Evolutionary conservation across 108 stramenopile genomes (phyloP), one percentile per base, ranked within the genome.

Genomic region (Epithemia pelagica): DNA sequence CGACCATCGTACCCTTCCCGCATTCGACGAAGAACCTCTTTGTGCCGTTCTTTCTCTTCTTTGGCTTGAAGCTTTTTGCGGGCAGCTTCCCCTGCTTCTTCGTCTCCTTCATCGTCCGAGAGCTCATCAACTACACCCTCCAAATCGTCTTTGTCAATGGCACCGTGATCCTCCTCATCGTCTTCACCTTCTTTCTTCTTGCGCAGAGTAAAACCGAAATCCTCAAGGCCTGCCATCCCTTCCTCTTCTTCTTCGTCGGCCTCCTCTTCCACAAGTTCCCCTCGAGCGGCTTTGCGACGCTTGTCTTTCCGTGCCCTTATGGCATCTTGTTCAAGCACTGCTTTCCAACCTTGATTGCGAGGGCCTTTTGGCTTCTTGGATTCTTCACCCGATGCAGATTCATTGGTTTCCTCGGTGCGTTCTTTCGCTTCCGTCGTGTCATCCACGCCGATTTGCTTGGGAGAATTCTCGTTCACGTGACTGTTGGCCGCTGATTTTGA

Each of bases 161-260:
- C 65, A 28, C 62, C 82, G 53, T 81, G 70, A 26, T 71, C 73
- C 19, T 69, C 74, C 10, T 87, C 79, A n/a, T 84, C 87, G 52
- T 89, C 89, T 28, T 86, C 87, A 19, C 81, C 82, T 55, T 84
- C 81, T 57, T 82, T 88, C 59, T 84, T 84, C 67, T 88, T 86
- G 26, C 62, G 59, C 32, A 87, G 59, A 30, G 85, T 74, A 58
- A 94, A 94, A 54, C 93, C 93, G 67, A 94, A 94, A 60, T 94
- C 93, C 74, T 94, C 90, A 19, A 94, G 75, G 1, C 93, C 93
- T 37, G 86, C 87, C 55, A 94, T 86, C 59, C 81, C 88, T 56
- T 91, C 93, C 62, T 94, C 93, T 61, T 94, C 93, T 74, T 94
- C 93, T 67, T 94, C 92, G 65, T 94, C 93, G 63, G 90, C 92